Evolutionary conservation across 176 grass and related monocot species (phyloP).

Genomic region (Rhynchospora pubera): DNA sequence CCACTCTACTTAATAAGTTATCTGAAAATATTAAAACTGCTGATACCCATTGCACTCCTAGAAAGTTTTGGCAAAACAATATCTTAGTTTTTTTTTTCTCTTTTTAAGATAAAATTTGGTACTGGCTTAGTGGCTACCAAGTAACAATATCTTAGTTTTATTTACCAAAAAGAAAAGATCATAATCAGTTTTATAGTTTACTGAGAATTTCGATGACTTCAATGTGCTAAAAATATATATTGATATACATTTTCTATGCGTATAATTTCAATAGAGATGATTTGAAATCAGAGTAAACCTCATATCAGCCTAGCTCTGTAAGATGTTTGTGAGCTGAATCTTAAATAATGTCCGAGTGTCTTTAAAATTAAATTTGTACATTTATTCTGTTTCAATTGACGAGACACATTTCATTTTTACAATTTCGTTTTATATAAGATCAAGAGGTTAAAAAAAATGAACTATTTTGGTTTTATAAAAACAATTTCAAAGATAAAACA

Average conservation of each 20-base stretch:
- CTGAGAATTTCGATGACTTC: not conserved
- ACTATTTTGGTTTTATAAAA: not conserved
- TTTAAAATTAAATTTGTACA: not conserved
- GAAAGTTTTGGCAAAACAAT: not conserved
- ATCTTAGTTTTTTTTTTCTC: not conserved
- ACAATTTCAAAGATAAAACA: not conserved
- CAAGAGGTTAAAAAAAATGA: not conserved
- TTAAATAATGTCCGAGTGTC: not conserved
- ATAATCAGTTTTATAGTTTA: not conserved
- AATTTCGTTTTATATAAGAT: not conserved
- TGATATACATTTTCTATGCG: not conserved
- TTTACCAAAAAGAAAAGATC: not conserved
- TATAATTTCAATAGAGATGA: not conserved
- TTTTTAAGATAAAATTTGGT: too few relatives aligned
- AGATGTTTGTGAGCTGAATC: not conserved
- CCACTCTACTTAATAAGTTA: too few relatives aligned
- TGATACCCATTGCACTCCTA: not conserved
- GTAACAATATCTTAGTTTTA: too few relatives aligned
- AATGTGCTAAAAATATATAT: not conserved
- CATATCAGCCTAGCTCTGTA: not conserved
- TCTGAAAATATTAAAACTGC: too few relatives aligned
- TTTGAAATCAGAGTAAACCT: not conserved
- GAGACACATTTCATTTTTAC: not conserved
- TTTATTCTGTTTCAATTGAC: not conserved
- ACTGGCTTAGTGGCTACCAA: too few relatives aligned